Percentiles rank a stretch among this genome's conserved stretches.
These are phyloP conservation scores for Priceomyces melissophilus DNA, from an alignment of 805 yeast species.

Conservation along the genomic window DNA sequence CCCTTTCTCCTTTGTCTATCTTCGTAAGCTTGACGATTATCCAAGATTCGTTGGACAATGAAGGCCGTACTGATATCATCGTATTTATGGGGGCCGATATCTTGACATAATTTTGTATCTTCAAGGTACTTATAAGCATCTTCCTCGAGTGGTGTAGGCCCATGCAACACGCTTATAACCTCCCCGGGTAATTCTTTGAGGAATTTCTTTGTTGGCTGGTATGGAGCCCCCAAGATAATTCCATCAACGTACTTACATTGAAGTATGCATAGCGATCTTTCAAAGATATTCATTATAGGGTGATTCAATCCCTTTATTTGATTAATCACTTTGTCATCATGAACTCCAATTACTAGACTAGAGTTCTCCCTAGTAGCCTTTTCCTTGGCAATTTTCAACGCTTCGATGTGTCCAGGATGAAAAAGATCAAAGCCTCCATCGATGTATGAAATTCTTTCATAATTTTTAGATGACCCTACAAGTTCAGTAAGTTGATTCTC, in stretches of 20 bases:
- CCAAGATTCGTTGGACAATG: constrained; percentile 72
- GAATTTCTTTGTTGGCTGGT: constrained; percentile 40
- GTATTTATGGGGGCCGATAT: constrained; percentile 54
- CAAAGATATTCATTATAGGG: constrained; percentile 86
- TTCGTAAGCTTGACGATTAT: constrained; percentile 66
- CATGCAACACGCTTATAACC: constrained; percentile 49
- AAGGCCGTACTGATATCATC: constrained; percentile 63
- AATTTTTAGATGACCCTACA: background rate
- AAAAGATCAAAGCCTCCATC: constrained; percentile 90
- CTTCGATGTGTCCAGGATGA: constrained; percentile 88
- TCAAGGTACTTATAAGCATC: constrained; percentile 36
- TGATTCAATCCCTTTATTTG: constrained; percentile 56
- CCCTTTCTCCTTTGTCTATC: constrained; percentile 88
- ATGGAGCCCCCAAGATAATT: constrained; percentile 69
- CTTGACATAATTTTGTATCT: constrained; percentile 32
- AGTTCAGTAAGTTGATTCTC: background rate
- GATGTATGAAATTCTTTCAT: constrained; percentile 44
- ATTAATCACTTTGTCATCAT: constrained; percentile 56
- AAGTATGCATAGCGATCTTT: constrained; percentile 80
- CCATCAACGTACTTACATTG: constrained; percentile 87
- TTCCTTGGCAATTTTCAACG: constrained; percentile 48
- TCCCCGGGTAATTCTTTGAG: constrained; percentile 37
- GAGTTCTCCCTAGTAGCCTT: constrained; percentile 34
- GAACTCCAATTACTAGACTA: constrained; percentile 64
- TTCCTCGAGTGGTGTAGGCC: constrained; percentile 46